Base-by-base conservation (phyloP, 2,329 filamentous ascomycete species). In the Geosmithia flava region DNA sequence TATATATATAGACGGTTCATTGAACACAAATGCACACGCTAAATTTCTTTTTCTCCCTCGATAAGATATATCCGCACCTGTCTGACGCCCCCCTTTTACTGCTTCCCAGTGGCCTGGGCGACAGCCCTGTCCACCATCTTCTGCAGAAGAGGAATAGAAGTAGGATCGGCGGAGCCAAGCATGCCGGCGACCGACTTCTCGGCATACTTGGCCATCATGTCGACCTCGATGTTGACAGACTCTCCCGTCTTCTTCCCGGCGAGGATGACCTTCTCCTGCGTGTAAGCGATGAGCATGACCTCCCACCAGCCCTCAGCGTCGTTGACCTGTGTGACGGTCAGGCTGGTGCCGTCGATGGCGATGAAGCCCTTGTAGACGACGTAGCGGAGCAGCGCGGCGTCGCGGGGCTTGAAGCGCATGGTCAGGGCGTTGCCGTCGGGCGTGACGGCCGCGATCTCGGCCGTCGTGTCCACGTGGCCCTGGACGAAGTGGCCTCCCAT, bases 401-500 rank as follows among this genome's bases (percentile, higher is more conserved):
- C 80, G 51, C 74, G 73, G 5, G 91, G 90, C 62, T 76, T 71
- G 64, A 98, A 81, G 39, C 91, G 79, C 64, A 97, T 85, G 1
- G 87, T 94, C 52, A 95, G 66, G 7, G 93, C 87, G 67, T 97
- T 95, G 49, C 91, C 89, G 65, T 98, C 93, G 3, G 83, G 81
- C 17, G 76, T 81, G 37, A 85, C 77, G 42, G 78, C 76, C 40
- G 83, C 61, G 51, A 98, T 85, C 42, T 76, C 78, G 0, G 91
- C 93, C 40, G 84, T 81, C 11, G 88, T 91, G 66, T 98, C 94
- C 51, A 98, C 91, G 65, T 98, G 93, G 41, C 93, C 93, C 68
- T 98, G 94, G 30, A 97, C 91, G 59, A 97, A 95, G 69, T 98
- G 93, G 1, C 93, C 93, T 44, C 94, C 93, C 88, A 98, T 97